Evolutionary conservation across 371 early-diverging fungal genomes (phyloP).

Genomic region (Mucor piriformis): DNA sequence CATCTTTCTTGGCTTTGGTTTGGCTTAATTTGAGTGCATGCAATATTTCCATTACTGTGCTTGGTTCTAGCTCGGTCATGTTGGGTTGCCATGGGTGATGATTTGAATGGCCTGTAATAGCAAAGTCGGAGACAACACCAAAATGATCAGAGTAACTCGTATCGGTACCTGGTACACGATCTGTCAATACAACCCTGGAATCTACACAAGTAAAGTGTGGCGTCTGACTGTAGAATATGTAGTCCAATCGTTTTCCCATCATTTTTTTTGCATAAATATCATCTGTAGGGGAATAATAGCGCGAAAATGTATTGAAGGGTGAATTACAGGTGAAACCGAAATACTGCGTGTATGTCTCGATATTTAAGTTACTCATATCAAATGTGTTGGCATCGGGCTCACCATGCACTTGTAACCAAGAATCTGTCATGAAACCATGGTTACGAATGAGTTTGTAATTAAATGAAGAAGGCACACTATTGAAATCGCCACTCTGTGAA

Average conservation of each 20-base stretch:
- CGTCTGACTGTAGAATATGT: slow-evolving; percentile 47
- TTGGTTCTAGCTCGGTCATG: background rate
- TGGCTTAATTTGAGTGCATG: background rate
- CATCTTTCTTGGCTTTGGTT: background rate
- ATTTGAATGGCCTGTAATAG: no score
- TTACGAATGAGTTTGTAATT: slow-evolving; percentile 37
- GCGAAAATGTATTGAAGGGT: slow-evolving; percentile 51
- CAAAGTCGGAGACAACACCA: slow-evolving; percentile 36
- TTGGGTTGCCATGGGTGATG: background rate
- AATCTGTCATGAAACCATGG: slow-evolving; percentile 49
- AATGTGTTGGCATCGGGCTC: slow-evolving; percentile 19
- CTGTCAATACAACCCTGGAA: slow-evolving; percentile 39
- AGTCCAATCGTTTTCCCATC: slow-evolving; percentile 51
- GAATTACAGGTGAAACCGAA: slow-evolving; percentile 56
- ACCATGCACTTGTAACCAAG: slow-evolving; percentile 45
- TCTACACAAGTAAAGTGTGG: slow-evolving; percentile 34
- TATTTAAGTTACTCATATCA: slow-evolving; percentile 4
- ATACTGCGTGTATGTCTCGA: slow-evolving; percentile 10
- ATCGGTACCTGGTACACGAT: slow-evolving; percentile 28
- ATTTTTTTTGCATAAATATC: slow-evolving; percentile 9
- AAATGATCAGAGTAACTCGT: slow-evolving; percentile 57
- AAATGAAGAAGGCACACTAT: slow-evolving; percentile 45
- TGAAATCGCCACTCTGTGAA: slow-evolving; percentile 51
- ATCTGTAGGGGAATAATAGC: slow-evolving; percentile 9
- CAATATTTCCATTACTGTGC: background rate